These are phyloP conservation scores for Pontederia crassipes DNA, from an alignment of 176 grass and related monocot species.

Conservation along the genomic window DNA sequence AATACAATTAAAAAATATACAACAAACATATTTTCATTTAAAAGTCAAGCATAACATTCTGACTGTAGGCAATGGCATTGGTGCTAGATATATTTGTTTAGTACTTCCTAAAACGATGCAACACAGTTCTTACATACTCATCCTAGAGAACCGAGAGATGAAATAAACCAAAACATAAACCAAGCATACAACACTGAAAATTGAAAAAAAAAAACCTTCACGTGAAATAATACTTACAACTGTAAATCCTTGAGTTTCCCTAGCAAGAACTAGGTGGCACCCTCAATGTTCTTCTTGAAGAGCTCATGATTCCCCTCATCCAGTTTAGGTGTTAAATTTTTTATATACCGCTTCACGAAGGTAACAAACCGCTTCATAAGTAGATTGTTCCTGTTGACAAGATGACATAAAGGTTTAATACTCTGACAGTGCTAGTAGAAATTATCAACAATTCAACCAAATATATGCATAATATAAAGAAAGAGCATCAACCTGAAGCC, in stretches of 20 bases:
- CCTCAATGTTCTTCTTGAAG: slow-evolving; percentile 68
- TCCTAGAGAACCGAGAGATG: too few species aligned
- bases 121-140: too few species aligned
- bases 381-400: slow-evolving; percentile 58
- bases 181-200: too few species aligned
- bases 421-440: not conserved
- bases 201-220: not conserved
- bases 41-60: too few species aligned
- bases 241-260: slow-evolving; percentile 79
- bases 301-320: slow-evolving; percentile 26
- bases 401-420: too few species aligned
- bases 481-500: slow-evolving; percentile 52
- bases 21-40: too few species aligned
- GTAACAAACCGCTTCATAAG: slow-evolving; percentile 70
- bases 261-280: slow-evolving; percentile 16
- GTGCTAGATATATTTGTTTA: not conserved
- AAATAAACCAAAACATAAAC: too few species aligned
- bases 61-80: not conserved
- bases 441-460: not conserved
- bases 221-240: slow-evolving; percentile 44
- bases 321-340: slow-evolving; percentile 36
- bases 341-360: slow-evolving; percentile 82
- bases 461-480: not conserved
- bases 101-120: too few species aligned
- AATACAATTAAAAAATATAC: too few species aligned